phyloP scores from a whole-genome alignment of 805 yeast genomes.

The Pichia kluyveri region DNA sequence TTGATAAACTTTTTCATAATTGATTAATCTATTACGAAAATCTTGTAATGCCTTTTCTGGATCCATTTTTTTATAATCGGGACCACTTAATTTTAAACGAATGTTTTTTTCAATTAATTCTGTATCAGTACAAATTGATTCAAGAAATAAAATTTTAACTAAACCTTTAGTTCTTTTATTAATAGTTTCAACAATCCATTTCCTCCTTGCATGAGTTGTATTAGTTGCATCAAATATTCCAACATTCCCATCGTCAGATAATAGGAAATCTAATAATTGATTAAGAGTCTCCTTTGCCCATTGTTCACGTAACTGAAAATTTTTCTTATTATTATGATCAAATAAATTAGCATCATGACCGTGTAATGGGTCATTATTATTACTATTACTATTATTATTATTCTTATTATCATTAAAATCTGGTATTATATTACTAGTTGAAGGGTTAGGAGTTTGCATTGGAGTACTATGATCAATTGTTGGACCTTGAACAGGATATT shows the following conservation, averaged over 20 bases:
- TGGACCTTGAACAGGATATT: conserved; percentile 29
- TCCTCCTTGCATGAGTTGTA: conserved; percentile 38
- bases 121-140: conserved; percentile 78
- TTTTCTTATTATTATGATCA: conserved; percentile 34
- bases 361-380: not conserved
- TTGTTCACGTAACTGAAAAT: conserved; percentile 35
- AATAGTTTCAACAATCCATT: conserved; percentile 31
- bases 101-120: conserved; percentile 76
- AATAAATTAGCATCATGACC: conserved; percentile 32
- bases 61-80: conserved; percentile 85
- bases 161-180: conserved; percentile 24
- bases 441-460: not conserved
- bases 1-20: conserved; percentile 85
- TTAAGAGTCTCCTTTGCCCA: conserved; percentile 46
- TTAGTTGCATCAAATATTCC: conserved; percentile 58
- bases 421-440: not conserved
- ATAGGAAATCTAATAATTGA: conserved; percentile 34
- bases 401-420: not conserved
- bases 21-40: conserved; percentile 68
- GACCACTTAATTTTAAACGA: conserved; percentile 80
- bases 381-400: no score
- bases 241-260: conserved; percentile 36
- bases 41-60: conserved; percentile 71
- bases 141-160: conserved; percentile 39
- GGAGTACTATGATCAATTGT: conserved; percentile 9